These are phyloP conservation scores for Penstemon barbatus DNA, from an alignment of 257 asterid genomes.

Conservation along the genomic window DNA sequence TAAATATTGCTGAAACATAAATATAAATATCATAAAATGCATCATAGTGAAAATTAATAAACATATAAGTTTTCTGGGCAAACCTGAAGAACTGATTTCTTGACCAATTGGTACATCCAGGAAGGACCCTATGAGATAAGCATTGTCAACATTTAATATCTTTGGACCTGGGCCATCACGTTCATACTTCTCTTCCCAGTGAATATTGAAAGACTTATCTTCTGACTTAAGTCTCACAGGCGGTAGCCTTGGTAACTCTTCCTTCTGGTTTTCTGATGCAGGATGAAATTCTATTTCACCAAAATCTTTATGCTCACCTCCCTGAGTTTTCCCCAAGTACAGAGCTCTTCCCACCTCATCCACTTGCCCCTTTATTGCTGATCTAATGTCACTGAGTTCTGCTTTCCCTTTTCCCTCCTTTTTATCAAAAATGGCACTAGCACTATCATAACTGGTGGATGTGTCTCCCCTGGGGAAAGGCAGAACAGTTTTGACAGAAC, in stretches of 20 bases:
- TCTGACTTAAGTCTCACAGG: slow-evolving; percentile 92
- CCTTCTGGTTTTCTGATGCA: slow-evolving; percentile 66
- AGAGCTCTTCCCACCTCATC: slow-evolving; percentile 86
- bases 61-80: slow-evolving; percentile 28
- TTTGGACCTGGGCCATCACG: slow-evolving; percentile 64
- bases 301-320: slow-evolving; percentile 54
- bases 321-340: slow-evolving; percentile 67
- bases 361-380: slow-evolving; percentile 76
- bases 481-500: slow-evolving; percentile 68
- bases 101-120: slow-evolving; percentile 96
- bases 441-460: slow-evolving; percentile 59
- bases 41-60: background rate
- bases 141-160: slow-evolving; percentile 57
- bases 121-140: slow-evolving; percentile 85
- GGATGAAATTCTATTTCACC: slow-evolving; percentile 51
- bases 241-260: slow-evolving; percentile 87
- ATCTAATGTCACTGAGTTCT: slow-evolving; percentile 51
- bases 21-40: background rate
- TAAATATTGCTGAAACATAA: background rate
- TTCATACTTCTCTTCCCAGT: slow-evolving; percentile 86
- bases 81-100: slow-evolving; percentile 76
- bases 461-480: slow-evolving; percentile 60
- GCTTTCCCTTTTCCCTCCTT: slow-evolving; percentile 63
- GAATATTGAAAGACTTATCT: slow-evolving; percentile 72
- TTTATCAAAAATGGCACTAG: slow-evolving; percentile 41